Base-by-base conservation (phyloP, 1,139 yeast species). In the Candida tropicalis region DNA sequence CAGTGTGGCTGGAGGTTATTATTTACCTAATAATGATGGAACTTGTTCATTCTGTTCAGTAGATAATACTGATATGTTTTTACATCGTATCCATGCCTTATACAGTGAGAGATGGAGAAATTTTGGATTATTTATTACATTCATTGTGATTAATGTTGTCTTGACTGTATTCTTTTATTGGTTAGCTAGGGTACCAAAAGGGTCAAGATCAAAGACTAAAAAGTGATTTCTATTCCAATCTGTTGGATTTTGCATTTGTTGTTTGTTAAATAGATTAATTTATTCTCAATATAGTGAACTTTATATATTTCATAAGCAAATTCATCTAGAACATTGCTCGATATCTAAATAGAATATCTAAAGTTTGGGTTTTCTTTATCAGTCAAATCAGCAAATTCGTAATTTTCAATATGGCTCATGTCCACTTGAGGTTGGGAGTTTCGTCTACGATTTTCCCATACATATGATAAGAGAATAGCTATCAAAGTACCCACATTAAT, bases 121-220 rank as follows among this genome's bases (percentile, higher is more conserved):
- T 59, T 73, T 73, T 51, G 93, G 93, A 59, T 73, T 84, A 43
- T 77, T 79, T 51, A 59, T 65, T 46, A 57, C 60, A 3, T 66
- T 62, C 57, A 79, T 80, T 50, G 64, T 64, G 31, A 69, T 86
- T 60, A 83, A 87, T 58, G 65, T 79, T 34, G 45, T 62, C 28
- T 69, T 70, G 20, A 77, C 85, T 10, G 58, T 83, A 17, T 60
- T 75, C 59, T 65, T 86, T 43, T 87, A 86, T 66, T 87, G 87
- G 83, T 63, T 84, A 40, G 81, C 82, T 9, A 81, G 96, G 70
- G 95, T 87, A 46, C 95, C 95, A 49, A 71, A 68, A 83, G 66
- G 63, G 45, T 46, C 41, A 9, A 47, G 51, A 40, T 45, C 44
- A 33, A 47, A 54, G 63, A 66, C 34, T 52, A 43, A 55, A 40